phyloP scores from a whole-genome alignment of 352 stramenopile genomes.

The Globisporangium emineosum region DNA sequence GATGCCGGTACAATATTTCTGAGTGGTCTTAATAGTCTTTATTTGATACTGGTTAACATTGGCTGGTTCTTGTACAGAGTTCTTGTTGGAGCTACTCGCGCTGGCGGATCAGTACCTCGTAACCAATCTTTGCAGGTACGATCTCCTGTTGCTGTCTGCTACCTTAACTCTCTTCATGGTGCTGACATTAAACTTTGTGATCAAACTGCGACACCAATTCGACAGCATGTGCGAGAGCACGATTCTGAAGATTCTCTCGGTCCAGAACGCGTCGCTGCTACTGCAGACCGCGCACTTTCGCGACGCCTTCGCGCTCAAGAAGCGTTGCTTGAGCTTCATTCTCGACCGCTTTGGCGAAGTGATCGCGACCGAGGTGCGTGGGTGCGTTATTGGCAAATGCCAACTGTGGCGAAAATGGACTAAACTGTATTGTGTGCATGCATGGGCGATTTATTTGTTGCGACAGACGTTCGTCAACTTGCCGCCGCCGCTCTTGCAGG shows the following conservation, averaged over 20 bases:
- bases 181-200: background rate
- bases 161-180: background rate
- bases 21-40: background rate
- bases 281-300: constrained; percentile 73
- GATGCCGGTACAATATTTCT: constrained; percentile 31
- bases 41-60: background rate
- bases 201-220: background rate
- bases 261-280: constrained; percentile 75
- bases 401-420: background rate
- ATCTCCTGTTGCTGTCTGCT: background rate
- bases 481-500: constrained; percentile 62
- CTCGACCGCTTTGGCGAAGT: constrained; percentile 78
- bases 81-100: constrained; percentile 74
- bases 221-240: constrained; percentile 70
- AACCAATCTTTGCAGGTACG: constrained; percentile 46
- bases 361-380: constrained; percentile 56
- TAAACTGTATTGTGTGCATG: background rate
- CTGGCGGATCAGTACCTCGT: constrained; percentile 89
- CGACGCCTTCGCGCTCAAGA: constrained; percentile 70
- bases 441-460: background rate
- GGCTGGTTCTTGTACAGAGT: constrained; percentile 34
- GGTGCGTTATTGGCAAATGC: background rate
- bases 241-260: constrained; percentile 63
- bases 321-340: constrained; percentile 78
- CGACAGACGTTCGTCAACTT: constrained; percentile 57